Percentiles rank a stretch among this genome's conserved stretches.
These are phyloP conservation scores for Gryganskiella cystojenkinii DNA, from an alignment of 192 early-diverging fungal species.

Conservation along the genomic window DNA sequence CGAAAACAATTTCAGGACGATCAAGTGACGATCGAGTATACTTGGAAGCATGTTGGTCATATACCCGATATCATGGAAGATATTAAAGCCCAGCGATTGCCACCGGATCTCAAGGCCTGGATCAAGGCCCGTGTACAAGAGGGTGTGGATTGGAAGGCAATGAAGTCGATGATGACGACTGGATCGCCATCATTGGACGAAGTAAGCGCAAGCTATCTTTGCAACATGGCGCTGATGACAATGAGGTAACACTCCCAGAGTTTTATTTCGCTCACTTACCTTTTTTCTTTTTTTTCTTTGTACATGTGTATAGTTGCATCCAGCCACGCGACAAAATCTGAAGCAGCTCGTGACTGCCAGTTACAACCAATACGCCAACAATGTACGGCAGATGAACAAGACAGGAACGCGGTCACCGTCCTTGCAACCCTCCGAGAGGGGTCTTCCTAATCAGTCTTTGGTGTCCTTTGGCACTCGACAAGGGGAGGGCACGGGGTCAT, in stretches of 20 bases:
- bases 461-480: background rate
- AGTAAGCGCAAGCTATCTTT: too few relatives aligned
- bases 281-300: background rate
- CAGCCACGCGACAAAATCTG: slow-evolving; percentile 29
- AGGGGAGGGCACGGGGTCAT: background rate
- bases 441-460: background rate
- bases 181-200: slow-evolving; percentile 40
- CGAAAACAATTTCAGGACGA: slow-evolving; percentile 43
- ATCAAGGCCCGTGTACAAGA: slow-evolving; percentile 31
- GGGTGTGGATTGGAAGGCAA: slow-evolving; percentile 40
- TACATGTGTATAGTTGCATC: slow-evolving; percentile 13
- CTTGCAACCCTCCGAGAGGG: background rate
- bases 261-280: background rate
- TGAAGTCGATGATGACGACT: slow-evolving; percentile 24
- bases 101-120: slow-evolving; percentile 46
- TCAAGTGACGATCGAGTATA: slow-evolving; percentile 36
- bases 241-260: too few relatives aligned
- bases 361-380: slow-evolving; percentile 41
- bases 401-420: slow-evolving; percentile 6
- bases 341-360: slow-evolving; percentile 15
- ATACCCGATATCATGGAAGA: slow-evolving; percentile 43
- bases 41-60: slow-evolving; percentile 48
- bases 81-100: slow-evolving; percentile 44
- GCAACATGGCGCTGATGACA: too few relatives aligned
- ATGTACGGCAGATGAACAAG: slow-evolving; percentile 9